Conservation (phyloP, 148 eudicot species). For the Fagopyrum tataricum region DNA sequence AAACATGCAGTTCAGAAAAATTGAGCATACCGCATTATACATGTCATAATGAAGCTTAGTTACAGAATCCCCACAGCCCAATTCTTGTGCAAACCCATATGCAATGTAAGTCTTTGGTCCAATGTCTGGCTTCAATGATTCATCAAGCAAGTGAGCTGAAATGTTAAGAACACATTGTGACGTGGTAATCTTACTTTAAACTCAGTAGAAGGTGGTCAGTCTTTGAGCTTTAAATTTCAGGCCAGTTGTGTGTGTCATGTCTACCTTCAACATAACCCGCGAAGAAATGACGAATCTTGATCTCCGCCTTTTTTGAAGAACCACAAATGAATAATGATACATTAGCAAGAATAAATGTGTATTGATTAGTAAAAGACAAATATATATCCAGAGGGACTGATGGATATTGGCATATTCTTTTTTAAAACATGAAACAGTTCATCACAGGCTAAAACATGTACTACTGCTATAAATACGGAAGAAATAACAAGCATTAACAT, state of each 20-base stretch:
- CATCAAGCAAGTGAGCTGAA: constrained; percentile 36
- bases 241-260: constrained; percentile 28
- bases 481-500: no score
- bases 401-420: background rate
- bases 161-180: constrained; percentile 47
- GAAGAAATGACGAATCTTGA: constrained; percentile 51
- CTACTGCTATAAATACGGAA: no score
- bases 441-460: no score
- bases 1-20: no score
- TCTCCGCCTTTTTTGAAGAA: constrained; percentile 30
- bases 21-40: no score
- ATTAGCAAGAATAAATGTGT: background rate
- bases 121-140: no score
- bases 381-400: background rate
- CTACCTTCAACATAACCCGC: constrained; percentile 34
- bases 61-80: no score
- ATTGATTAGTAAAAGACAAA: background rate
- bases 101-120: no score
- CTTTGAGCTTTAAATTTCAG: constrained; percentile 52
- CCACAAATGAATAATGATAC: background rate
- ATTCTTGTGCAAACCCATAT: no score
- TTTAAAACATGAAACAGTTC: background rate
- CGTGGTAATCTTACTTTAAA: constrained; percentile 61
- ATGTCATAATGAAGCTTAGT: no score
- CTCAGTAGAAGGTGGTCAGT: constrained; percentile 53